phyloP scores from a whole-genome alignment of 208 protist species.

The Endotrypanum monterogeii region DNA sequence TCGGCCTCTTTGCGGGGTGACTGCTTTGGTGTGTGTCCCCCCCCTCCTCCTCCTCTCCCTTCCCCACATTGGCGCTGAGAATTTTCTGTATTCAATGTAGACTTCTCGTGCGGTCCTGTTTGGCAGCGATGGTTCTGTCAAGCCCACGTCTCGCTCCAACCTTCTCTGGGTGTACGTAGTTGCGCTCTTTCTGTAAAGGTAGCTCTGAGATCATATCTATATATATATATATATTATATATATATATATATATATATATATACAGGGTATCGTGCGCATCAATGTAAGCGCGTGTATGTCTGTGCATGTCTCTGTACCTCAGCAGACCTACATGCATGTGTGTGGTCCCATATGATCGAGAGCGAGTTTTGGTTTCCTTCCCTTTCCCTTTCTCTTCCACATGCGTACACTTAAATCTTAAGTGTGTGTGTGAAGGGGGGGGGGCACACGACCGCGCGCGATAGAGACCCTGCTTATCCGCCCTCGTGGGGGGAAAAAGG shows the following conservation, averaged over 20 bases:
- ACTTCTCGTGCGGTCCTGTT: too few relatives aligned
- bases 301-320: background rate
- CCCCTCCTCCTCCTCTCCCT: too few relatives aligned
- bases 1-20: background rate
- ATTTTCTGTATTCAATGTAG: too few relatives aligned
- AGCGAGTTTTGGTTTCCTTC: background rate
- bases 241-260: background rate
- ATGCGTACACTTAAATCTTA: background rate
- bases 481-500: background rate
- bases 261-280: background rate
- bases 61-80: too few relatives aligned
- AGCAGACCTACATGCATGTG: background rate
- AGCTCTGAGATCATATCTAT: background rate
- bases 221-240: background rate
- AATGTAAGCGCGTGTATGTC: slow-evolving; percentile 3
- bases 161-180: too few relatives aligned
- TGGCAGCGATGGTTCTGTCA: too few relatives aligned
- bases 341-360: background rate
- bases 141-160: too few relatives aligned
- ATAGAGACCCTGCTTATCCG: background rate
- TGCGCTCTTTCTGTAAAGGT: slow-evolving; percentile 13
- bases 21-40: background rate
- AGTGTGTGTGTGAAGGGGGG: too few relatives aligned
- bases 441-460: background rate
- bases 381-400: background rate